Evolutionary conservation across 2,329 filamentous ascomycete species (phyloP), one percentile per base, ranked within the genome.

Genomic region (Bisporella sp.): DNA sequence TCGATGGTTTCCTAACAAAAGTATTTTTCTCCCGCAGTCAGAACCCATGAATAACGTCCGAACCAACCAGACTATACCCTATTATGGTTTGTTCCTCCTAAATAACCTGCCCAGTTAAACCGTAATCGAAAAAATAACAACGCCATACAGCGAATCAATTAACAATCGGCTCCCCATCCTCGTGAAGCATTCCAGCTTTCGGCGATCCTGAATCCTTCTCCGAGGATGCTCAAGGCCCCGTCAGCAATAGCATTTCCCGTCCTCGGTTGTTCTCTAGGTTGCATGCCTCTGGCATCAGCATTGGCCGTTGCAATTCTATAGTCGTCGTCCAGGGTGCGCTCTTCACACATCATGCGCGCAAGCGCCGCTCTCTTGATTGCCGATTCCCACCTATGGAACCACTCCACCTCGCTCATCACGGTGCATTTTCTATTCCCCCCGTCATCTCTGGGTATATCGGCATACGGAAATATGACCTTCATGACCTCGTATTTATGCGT

Each of bases 401-500:
- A 85, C 54, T 81, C 74, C 40, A 68, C 63, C 57, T 79, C 75
- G 31, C 64, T 70, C 12, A 74, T 55, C 7, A 62, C 55, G 1
- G 54, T 47, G 35, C 54, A 57, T 41, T 35, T 47, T 41, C 61
- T 54, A 21, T 45, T 37, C 8, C 44, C n/a, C 41, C 50, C 47
- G 41, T 56, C 55, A 28, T 52, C 51, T 6, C 54, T 28, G 5
- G 51, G 43, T 1, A 41, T 42, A 48, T 60, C 53, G 2, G 59
- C 59, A 46, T 65, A 66, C 21, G 50, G 47, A 45, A 53, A 90
- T 33, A 82, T 73, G 0, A 77, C 75, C 28, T 73, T 70, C 3
- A 80, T 75, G 2, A 87, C 81, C 55, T 84, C 76, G 69, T 83
- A 90, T 45, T 78, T 73, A 62, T 78, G 81, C 1, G 86, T 90